A percentile compares a stretch with the other conserved stretches of the same genome.
Evolutionary conservation across 2,329 filamentous ascomycete species (phyloP).

Genomic region (Penicillium occitanis): DNA sequence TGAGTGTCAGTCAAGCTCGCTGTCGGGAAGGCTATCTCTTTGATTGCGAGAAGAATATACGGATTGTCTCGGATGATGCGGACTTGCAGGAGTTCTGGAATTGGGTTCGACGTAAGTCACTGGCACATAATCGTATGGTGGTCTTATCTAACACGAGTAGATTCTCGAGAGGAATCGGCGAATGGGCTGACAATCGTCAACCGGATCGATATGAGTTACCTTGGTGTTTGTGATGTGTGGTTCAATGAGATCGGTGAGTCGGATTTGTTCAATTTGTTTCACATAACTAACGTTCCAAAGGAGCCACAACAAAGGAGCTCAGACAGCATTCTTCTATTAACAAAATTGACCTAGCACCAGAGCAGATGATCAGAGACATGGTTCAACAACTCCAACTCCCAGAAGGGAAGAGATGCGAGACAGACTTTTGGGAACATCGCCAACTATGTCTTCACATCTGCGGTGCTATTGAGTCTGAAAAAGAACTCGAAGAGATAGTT

Average conservation of each 20-base stretch:
- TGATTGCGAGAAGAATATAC: conserved; percentile 55
- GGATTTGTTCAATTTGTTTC: neutral
- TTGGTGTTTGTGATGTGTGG: conserved; percentile 61
- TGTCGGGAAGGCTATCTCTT: conserved; percentile 58
- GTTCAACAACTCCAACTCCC: conserved; percentile 53
- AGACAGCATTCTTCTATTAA: conserved; percentile 10
- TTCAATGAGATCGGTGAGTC: conserved; percentile 53
- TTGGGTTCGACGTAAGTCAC: conserved; percentile 52
- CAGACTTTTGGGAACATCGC: conserved; percentile 56
- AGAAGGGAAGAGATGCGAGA: conserved; percentile 52
- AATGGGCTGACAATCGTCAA: conserved; percentile 57
- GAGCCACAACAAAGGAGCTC: conserved; percentile 23
- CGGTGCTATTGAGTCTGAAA: conserved; percentile 56
- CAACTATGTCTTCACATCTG: conserved; percentile 61
- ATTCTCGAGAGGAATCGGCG: conserved; percentile 40
- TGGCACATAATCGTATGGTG: neutral
- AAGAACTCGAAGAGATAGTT: conserved; percentile 51
- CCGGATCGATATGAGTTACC: conserved; percentile 59
- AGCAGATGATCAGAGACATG: conserved; percentile 51
- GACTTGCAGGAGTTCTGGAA: conserved; percentile 60
- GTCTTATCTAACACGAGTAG: conserved; percentile 29
- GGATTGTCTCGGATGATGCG: conserved; percentile 56
- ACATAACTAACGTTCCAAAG: conserved; percentile 23
- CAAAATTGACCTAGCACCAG: conserved; percentile 30
- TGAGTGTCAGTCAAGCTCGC: conserved; percentile 46